phyloP scores from a whole-genome alignment of 192 early-diverging fungal species.

The Mortierella alpina region DNA sequence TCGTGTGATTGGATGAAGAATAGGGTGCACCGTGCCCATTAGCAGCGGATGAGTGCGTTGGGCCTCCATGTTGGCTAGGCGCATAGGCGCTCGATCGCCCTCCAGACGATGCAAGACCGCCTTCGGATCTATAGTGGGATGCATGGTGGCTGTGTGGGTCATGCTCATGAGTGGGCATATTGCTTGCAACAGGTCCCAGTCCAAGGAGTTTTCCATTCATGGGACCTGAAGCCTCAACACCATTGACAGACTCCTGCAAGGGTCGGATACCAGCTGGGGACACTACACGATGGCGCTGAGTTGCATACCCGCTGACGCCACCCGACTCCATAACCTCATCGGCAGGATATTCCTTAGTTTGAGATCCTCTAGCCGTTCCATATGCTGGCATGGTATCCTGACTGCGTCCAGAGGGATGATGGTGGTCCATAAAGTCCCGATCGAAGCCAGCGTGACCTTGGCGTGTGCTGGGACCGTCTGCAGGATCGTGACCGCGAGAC shows the following conservation, averaged over 20 bases:
- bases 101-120: conserved; percentile 5
- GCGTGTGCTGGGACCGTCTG: neutral
- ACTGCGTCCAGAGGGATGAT: conserved; percentile 3
- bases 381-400: conserved; percentile 3
- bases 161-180: conserved; percentile 9
- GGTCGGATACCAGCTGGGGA: conserved; percentile 41
- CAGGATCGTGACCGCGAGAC: neutral
- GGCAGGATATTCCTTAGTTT: conserved; percentile 23
- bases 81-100: conserved; percentile 14
- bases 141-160: conserved; percentile 2
- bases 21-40: conserved; percentile 20
- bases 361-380: neutral
- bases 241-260: conserved; percentile 13
- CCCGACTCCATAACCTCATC: conserved; percentile 54
- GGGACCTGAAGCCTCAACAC: neutral
- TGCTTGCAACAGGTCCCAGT: conserved; percentile 16
- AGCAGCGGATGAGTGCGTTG: neutral
- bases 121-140: conserved; percentile 10
- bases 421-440: neutral
- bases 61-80: conserved; percentile 10
- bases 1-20: neutral
- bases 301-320: conserved; percentile 21
- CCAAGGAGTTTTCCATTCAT: conserved; percentile 27
- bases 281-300: conserved; percentile 31
- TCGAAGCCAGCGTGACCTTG: neutral